phyloP scores from a whole-genome alignment of 441 rosid species.

The Adansonia gregorii region DNA sequence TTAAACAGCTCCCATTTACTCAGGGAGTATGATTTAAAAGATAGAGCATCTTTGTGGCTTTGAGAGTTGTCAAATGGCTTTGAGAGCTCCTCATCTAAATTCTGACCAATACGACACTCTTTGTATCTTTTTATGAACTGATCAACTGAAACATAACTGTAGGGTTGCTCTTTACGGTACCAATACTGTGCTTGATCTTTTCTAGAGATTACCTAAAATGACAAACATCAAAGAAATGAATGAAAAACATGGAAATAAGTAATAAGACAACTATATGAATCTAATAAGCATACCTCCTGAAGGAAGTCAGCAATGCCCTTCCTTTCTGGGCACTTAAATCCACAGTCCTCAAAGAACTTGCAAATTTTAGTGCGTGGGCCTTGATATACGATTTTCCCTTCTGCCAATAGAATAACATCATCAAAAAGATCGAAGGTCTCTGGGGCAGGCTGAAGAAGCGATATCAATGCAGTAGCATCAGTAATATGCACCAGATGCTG shows the following conservation, averaged over 20 bases:
- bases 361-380: slow-evolving; percentile 47
- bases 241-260: not conserved
- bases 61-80: slow-evolving; percentile 39
- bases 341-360: slow-evolving; percentile 21
- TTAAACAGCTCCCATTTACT: slow-evolving; percentile 51
- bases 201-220: slow-evolving; percentile 50
- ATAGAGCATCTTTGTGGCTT: slow-evolving; percentile 36
- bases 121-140: slow-evolving; percentile 38
- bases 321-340: slow-evolving; percentile 33
- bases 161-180: slow-evolving; percentile 33
- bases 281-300: slow-evolving; percentile 36
- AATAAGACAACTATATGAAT: not conserved
- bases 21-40: slow-evolving; percentile 41
- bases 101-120: slow-evolving; percentile 37
- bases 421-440: slow-evolving; percentile 68
- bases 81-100: slow-evolving; percentile 41
- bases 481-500: slow-evolving; percentile 61
- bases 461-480: slow-evolving; percentile 57
- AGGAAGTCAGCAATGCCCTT: slow-evolving; percentile 37
- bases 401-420: slow-evolving; percentile 62
- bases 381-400: slow-evolving; percentile 62
- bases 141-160: slow-evolving; percentile 46
- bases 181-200: slow-evolving; percentile 64
- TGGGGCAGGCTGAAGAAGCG: slow-evolving; percentile 75
- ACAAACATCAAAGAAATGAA: not conserved